Evolutionary conservation across 2,329 filamentous ascomycete species (phyloP).

Genomic region (Graphilbum fragrans): DNA sequence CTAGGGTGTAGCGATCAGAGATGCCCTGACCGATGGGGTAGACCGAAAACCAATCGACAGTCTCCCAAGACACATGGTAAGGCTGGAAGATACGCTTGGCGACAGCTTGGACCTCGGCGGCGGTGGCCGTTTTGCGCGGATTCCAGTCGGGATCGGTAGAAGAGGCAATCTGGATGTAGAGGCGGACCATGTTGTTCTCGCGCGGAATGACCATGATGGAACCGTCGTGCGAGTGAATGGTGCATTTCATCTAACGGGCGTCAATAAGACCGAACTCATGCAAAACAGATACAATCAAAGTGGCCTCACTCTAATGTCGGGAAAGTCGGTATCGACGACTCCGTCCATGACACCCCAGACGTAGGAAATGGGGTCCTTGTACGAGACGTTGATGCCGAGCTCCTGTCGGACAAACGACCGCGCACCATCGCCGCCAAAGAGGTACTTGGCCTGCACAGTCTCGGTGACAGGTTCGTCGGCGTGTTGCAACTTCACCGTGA

Average conservation of each 20-base stretch:
- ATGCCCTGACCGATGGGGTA: slow-evolving; percentile 69
- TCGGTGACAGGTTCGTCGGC: slow-evolving; percentile 60
- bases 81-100: slow-evolving; percentile 55
- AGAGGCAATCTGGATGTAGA: slow-evolving; percentile 57
- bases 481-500: slow-evolving; percentile 66
- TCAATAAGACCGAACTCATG: neutral
- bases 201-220: slow-evolving; percentile 73
- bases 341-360: slow-evolving; percentile 71
- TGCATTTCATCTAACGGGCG: slow-evolving; percentile 52
- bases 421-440: slow-evolving; percentile 61
- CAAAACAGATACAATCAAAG: neutral
- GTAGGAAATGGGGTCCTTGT: slow-evolving; percentile 57
- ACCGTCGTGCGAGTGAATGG: slow-evolving; percentile 61
- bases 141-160: slow-evolving; percentile 49
- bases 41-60: slow-evolving; percentile 62
- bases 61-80: slow-evolving; percentile 55
- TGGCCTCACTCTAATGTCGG: slow-evolving; percentile 51
- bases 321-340: slow-evolving; percentile 60
- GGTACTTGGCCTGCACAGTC: slow-evolving; percentile 55
- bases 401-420: slow-evolving; percentile 53
- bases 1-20: slow-evolving; percentile 52
- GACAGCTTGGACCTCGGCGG: slow-evolving; percentile 49
- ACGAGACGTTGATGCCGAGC: slow-evolving; percentile 57
- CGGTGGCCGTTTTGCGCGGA: slow-evolving; percentile 50
- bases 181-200: slow-evolving; percentile 54